A percentile compares a stretch with the other conserved stretches of the same genome.
These are phyloP conservation scores for Ophiocordyceps camponoti-rufipedis DNA, from an alignment of 2,329 filamentous ascomycete species.

Conservation along the genomic window DNA sequence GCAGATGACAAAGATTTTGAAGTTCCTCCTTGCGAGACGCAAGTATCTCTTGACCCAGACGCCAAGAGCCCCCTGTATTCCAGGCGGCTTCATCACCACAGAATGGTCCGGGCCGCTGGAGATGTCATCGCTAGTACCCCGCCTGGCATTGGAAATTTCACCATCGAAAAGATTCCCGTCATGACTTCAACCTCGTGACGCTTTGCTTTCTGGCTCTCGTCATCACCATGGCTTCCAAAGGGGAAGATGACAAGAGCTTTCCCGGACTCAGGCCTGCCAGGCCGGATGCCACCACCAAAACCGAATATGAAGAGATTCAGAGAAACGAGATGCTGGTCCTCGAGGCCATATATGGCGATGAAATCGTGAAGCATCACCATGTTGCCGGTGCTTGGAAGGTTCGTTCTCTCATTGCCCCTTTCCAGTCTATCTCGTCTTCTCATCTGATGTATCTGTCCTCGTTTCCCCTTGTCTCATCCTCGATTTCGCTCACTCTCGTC, in stretches of 20 bases:
- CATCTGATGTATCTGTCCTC: too few relatives aligned
- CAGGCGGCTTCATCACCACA: background rate
- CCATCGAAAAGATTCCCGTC: background rate
- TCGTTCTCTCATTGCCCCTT: constrained; percentile 9
- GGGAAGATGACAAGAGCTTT: constrained; percentile 28
- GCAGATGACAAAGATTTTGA: background rate
- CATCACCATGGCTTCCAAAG: background rate
- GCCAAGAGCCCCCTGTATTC: background rate
- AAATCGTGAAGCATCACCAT: constrained; percentile 59
- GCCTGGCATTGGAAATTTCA: background rate
- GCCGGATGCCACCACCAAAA: constrained; percentile 23
- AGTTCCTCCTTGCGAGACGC: background rate
- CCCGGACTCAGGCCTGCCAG: constrained; percentile 28
- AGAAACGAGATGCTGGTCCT: constrained; percentile 74
- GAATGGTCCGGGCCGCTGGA: background rate
- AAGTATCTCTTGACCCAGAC: background rate
- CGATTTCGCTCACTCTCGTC: constrained; percentile 2
- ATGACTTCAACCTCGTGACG: background rate
- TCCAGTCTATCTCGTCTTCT: too few relatives aligned
- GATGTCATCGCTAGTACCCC: background rate
- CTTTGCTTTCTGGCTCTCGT: background rate
- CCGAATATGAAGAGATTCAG: constrained; percentile 69
- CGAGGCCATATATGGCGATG: constrained; percentile 75
- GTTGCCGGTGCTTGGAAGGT: constrained; percentile 73
- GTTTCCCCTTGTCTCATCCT: background rate